phyloP scores from a whole-genome alignment of 176 grass and related monocot species.

The Triticum aestivum region IWGSC_CS_RefSeq_v2.1 NC_057800.1:405575713-405576212 shows the following conservation, averaged over 20 bases:
- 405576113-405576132: slow-evolving; percentile 13
- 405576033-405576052: not conserved
- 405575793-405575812: slow-evolving; percentile 13
- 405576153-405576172: slow-evolving; percentile 15
- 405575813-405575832: slow-evolving; percentile 8
- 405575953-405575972: not conserved
- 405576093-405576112: not conserved
- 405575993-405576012: not conserved
- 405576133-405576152: not conserved
- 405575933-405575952: not conserved
- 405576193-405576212: not conserved
- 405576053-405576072: not conserved
- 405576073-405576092: slow-evolving; percentile 11
- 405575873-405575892: not conserved
- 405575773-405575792: not conserved
- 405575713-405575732: not conserved
- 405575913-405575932: not conserved
- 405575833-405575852: not conserved
- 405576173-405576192: not conserved
- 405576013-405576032: not conserved
- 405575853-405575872: slow-evolving; percentile 14
- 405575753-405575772: slow-evolving; percentile 11
- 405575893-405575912: slow-evolving; percentile 25
- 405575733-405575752: slow-evolving; percentile 7
- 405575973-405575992: not conserved